These are phyloP conservation scores for Gnomoniopsis smithogilvyi DNA, from an alignment of 2,329 filamentous ascomycete species.

Conservation along the genomic window DNA sequence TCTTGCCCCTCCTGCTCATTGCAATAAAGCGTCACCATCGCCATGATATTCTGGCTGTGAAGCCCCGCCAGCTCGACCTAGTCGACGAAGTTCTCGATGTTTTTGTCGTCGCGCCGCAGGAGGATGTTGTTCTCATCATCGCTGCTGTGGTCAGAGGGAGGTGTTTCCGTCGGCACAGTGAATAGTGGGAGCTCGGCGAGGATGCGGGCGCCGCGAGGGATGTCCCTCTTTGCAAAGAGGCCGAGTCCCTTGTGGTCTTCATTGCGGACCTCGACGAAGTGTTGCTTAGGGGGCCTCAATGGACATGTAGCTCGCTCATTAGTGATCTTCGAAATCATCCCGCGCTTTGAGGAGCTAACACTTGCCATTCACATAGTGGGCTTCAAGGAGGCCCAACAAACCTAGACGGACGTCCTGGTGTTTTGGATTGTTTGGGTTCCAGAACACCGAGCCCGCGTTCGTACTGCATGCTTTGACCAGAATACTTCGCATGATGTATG, in stretches of 20 bases:
- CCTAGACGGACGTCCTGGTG: no score
- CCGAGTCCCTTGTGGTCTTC: slow-evolving; percentile 13
- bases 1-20: neutral
- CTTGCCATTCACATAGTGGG: no score
- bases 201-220: slow-evolving; percentile 10
- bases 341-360: no score
- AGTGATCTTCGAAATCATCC: no score
- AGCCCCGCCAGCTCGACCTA: neutral
- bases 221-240: slow-evolving; percentile 2
- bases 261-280: neutral
- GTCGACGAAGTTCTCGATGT: slow-evolving; percentile 9
- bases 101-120: neutral
- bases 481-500: no score
- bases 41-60: neutral
- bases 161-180: neutral
- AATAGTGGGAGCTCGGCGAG: slow-evolving; percentile 12
- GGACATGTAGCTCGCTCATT: no score
- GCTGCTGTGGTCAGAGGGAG: neutral
- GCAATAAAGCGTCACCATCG: neutral
- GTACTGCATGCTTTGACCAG: no score
- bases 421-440: no score
- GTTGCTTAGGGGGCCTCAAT: no score
- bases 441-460: no score
- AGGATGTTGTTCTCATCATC: no score
- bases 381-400: no score